Evolutionary conservation across 108 stramenopile species (phyloP), one percentile per base, ranked within the genome.

Genomic region (Cafeteria roenbergensis): DNA sequence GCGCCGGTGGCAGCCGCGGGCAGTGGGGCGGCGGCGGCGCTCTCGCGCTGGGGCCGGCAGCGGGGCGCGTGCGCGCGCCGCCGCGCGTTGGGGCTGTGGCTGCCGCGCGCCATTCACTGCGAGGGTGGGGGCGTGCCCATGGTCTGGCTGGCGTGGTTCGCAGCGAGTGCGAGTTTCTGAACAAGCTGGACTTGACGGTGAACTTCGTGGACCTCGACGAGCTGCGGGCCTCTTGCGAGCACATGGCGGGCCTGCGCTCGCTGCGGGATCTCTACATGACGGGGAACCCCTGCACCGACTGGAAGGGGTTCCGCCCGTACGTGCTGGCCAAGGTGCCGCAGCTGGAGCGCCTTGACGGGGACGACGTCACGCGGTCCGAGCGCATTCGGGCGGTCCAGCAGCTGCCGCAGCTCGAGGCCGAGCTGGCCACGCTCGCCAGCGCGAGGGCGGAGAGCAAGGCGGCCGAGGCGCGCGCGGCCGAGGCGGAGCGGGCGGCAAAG

Each of bases 121-220:
- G n/a, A n/a, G n/a, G n/a, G n/a, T n/a, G n/a, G n/a, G n/a, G n/a
- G n/a, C n/a, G n/a, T n/a, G n/a, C n/a, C n/a, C n/a, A n/a, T n/a
- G n/a, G n/a, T n/a, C n/a, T n/a, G n/a, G n/a, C n/a, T n/a, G n/a
- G n/a, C 38, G 9, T 26, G 70, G 66, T 0, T 25, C 63, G 22
- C 53, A 75, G 58, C 50, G 66, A 68, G 9, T 86, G 85, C 58
- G 90, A 91, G 75, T 89, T 87, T 57, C 69, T 91, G 48, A 78
- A 74, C 64, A 91, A 91, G 73, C 69, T 91, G 4, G 90, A 91
- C 66, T 55, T 91, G 57, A 91, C 88, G 32, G 66, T 91, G 66
- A 91, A 91, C 66, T 91, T 91, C 67, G 73, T 91, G n/a, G 81
- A 83, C 32, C 30, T 88, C 26, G 84, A 86, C 63, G 66, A 61